Conservation (phyloP, 257 asterid species). For the Rhazya stricta region DNA sequence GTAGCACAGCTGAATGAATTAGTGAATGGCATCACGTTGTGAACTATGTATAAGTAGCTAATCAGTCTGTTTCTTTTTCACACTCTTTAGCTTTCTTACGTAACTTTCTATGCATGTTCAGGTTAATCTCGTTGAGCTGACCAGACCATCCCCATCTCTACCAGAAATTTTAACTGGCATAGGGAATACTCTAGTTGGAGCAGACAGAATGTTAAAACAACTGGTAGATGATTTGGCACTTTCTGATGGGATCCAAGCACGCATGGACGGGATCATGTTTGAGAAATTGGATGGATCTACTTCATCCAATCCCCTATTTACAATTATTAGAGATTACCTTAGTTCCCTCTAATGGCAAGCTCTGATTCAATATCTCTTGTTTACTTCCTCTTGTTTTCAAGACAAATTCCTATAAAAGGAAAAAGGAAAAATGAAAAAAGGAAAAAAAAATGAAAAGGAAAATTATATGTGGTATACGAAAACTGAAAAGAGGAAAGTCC, state of each 20-base stretch:
- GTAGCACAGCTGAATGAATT: background rate
- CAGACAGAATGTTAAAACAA: constrained; percentile 49
- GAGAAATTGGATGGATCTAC: constrained; percentile 56
- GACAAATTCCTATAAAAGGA: no score
- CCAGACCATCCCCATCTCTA: constrained; percentile 66
- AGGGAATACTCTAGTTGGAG: constrained; percentile 55
- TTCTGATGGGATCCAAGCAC: constrained; percentile 67
- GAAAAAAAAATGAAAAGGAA: no score
- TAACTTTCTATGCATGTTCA: constrained; percentile 17
- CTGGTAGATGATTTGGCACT: constrained; percentile 48
- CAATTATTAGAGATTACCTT: constrained; percentile 45
- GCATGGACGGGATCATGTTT: constrained; percentile 71
- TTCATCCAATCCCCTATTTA: constrained; percentile 35
- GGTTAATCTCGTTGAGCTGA: constrained; percentile 84
- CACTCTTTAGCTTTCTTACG: constrained; percentile 9
- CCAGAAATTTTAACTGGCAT: constrained; percentile 53
- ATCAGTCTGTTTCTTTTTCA: background rate
- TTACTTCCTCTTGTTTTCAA: no score
- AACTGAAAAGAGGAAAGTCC: background rate
- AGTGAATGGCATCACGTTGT: background rate
- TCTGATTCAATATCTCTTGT: background rate
- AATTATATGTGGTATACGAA: no score
- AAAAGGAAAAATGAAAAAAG: no score
- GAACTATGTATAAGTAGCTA: background rate
- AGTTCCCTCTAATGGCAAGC: constrained; percentile 33